Conservation (phyloP, 257 asterid species). For the Orobanche coerulescens region DNA sequence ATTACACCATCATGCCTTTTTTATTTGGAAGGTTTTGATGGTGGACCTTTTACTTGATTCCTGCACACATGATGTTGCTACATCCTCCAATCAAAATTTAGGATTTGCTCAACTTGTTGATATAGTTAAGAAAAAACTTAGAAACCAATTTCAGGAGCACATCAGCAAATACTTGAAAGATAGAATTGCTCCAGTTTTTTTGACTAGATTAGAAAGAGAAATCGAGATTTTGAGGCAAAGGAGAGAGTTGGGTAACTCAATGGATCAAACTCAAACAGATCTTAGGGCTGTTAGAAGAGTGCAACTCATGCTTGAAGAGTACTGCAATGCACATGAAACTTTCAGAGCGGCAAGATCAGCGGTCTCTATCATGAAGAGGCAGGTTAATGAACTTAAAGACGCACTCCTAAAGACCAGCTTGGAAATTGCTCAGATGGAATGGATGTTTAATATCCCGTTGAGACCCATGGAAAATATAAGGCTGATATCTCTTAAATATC, state of each 20-base stretch:
- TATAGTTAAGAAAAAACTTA: conserved; percentile 56
- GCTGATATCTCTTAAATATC: conserved; percentile 53
- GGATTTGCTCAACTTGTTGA: conserved; percentile 87
- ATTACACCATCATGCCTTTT: conserved; percentile 49
- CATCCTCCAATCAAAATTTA: conserved; percentile 67
- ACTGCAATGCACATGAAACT: conserved; percentile 84
- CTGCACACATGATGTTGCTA: conserved; percentile 59
- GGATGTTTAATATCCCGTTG: conserved; percentile 65
- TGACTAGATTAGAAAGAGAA: conserved; percentile 61
- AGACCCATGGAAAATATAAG: conserved; percentile 56
- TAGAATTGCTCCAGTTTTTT: conserved; percentile 58
- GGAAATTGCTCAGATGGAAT: conserved; percentile 84
- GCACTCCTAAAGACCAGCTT: conserved; percentile 67
- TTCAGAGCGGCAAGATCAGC: conserved; percentile 82
- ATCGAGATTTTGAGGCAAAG: conserved; percentile 44
- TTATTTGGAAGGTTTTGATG: conserved; percentile 82
- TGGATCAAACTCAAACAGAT: conserved; percentile 34
- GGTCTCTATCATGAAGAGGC: conserved; percentile 71
- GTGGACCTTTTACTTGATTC: conserved; percentile 80
- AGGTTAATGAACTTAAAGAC: conserved; percentile 66
- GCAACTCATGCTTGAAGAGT: conserved; percentile 78
- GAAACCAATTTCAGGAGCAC: conserved; percentile 61
- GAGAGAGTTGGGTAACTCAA: conserved; percentile 35
- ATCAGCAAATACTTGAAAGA: conserved; percentile 70
- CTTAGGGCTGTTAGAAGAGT: conserved; percentile 39